Evolutionary conservation across 306 rosid species (phyloP), one percentile per base, ranked within the genome.

Genomic region (Cicer yamashitae): DNA sequence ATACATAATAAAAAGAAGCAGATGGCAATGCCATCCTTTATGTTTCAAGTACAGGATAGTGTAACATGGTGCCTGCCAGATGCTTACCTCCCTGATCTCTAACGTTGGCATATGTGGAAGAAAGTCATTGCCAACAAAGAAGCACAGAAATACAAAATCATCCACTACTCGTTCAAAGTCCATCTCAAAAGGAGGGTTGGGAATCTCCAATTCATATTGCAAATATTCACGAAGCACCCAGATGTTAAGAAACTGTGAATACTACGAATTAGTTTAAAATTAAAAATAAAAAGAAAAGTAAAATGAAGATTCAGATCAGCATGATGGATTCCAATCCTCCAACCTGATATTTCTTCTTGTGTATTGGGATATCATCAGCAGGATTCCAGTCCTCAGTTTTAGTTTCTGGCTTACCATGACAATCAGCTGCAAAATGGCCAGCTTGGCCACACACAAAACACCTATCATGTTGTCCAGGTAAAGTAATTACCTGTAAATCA

Each of bases 31-130:
- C 7, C 58, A 68, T 76, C 71, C 22, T 79, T 22, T 64, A 66
- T 25, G 73, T 37, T 70, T 10, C 76, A 79, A 11, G 79, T 8
- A 67, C 67, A 70, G 46, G 76, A 59, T 37, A 60, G 57, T 60
- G 71, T 43, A 75, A 70, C 67, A 73, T 11, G 47, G 58, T 81
- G 64, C 57, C 79, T 63, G 17, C 54, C 68, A 72, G 62, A 67
- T 60, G 77, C 87, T 51, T 92, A 92, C 98, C 98, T 92, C 98
- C 76, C 98, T 84, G 74, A 93, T 93, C 90, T 93, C 98, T 82
- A 93, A 83, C 48, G 98, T 93, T 30, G 98, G 98, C 98, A 93
- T 93, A 81, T 89, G 98, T 40, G 97, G 97, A 85, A 86, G 93
- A 79, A 89, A 89, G 83, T 89, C 93, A 63, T 89, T 89, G 73